Evolutionary conservation across 371 early-diverging fungal species (phyloP), one percentile per base, ranked within the genome.

Genomic region (Homolaphlyctis polyrhiza): DNA sequence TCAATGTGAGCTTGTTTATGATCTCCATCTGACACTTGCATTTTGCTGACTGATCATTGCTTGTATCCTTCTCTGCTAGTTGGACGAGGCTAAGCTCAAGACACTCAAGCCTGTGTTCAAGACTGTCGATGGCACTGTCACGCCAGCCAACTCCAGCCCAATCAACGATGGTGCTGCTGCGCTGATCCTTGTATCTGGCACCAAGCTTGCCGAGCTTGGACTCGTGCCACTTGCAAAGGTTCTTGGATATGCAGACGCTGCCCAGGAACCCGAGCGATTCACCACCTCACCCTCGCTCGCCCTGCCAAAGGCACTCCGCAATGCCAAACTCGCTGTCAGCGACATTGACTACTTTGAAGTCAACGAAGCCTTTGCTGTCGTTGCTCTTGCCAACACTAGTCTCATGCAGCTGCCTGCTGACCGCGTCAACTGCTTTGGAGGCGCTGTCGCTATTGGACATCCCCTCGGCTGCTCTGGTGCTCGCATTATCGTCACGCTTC

Each of bases 331-430:
- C 2, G 35, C 35, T 35, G n/a, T 39, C 1, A 64, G 84, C 35
- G 77, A 85, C 57, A 75, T 88, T 33, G 88, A 88, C 61, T 75
- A 89, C 59, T 87, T 95, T 36, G 90, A 99, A 80, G 89, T 99
- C 79, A 99, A 99, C 77, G 99, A 99, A 83, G 99, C 99, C 6
- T 99, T 98, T 80, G 86, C 92, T 3, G 94, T 92, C 1, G 98
- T 97, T 34, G 93, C 91, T 1, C 83, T 90, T 50, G 96, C 92
- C 62, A 97, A 97, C 80, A 81, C 86, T 18, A 39, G 18, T 8
- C 8, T 39, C 39, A 8, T 39, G 66, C 88, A 91, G 77, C 71
- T 71, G 50, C 34, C 35, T 35, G 11, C 8, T 47, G 76, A 79
- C 61, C 72, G 75, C 18, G 85, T 97, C 71, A 99, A 99, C 70